Conservation (phyloP, 2,329 filamentous ascomycete species). For the Phyllosticta citribraziliensis region DNA sequence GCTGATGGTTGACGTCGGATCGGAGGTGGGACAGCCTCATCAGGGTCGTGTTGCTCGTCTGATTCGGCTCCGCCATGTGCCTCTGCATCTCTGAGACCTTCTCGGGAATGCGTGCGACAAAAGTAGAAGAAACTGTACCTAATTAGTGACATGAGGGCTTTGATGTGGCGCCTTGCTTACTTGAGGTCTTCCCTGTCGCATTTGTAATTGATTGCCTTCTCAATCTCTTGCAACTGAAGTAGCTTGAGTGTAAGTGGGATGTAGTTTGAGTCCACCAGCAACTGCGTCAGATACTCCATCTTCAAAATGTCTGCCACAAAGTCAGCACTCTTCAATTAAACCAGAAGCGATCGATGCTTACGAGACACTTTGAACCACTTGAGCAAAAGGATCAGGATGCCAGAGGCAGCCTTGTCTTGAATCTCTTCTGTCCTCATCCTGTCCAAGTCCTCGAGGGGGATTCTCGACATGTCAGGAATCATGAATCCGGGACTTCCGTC, state of each 20-base stretch:
- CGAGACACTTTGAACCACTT: slow-evolving; percentile 97
- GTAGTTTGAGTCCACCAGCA: slow-evolving; percentile 91
- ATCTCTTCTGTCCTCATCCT: slow-evolving; percentile 76
- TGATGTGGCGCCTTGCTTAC: slow-evolving; percentile 36
- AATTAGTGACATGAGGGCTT: slow-evolving; percentile 15
- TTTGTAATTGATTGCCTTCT: slow-evolving; percentile 77
- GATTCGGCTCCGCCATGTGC: slow-evolving; percentile 23
- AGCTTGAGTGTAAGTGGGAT: slow-evolving; percentile 86
- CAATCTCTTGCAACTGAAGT: slow-evolving; percentile 88
- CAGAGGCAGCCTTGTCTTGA: slow-evolving; percentile 83
- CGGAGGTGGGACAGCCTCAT: slow-evolving; percentile 75
- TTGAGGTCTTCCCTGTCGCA: slow-evolving; percentile 74
- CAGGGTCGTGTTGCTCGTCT: slow-evolving; percentile 19
- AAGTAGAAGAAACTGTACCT: slow-evolving; percentile 72
- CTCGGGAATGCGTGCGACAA: slow-evolving; percentile 64
- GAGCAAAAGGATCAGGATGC: slow-evolving; percentile 71
- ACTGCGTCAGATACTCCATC: slow-evolving; percentile 89
- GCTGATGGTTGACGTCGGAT: slow-evolving; percentile 50
- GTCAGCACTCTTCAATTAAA: slow-evolving; percentile 12
- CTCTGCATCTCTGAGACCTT: slow-evolving; percentile 30
- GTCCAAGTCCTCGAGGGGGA: slow-evolving; percentile 63
- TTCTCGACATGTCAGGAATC: slow-evolving; percentile 16
- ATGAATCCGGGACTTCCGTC: slow-evolving; percentile 22
- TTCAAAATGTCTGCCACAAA: slow-evolving; percentile 66
- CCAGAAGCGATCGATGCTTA: slow-evolving; percentile 40